Conservation (phyloP, 768 basidiomycete species). For the Suillus bovinus region DNA sequence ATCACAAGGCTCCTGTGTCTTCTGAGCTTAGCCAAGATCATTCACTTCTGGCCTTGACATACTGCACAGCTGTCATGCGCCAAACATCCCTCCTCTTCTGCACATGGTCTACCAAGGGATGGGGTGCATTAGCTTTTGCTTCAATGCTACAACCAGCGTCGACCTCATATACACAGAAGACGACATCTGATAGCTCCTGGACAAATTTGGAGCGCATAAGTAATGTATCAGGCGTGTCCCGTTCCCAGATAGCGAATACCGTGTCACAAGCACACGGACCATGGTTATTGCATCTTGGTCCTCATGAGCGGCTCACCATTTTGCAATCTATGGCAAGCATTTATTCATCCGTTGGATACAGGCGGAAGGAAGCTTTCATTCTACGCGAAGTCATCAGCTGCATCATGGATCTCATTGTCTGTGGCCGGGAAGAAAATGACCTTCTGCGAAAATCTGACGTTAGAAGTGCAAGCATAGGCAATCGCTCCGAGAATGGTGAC, state of each 20-base stretch:
- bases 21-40: constrained; percentile 55
- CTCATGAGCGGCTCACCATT: constrained; percentile 70
- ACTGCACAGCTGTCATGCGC: constrained; percentile 64
- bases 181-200: constrained; percentile 50
- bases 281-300: constrained; percentile 79
- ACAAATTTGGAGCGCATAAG: constrained; percentile 65
- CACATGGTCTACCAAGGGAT: constrained; percentile 85
- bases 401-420: constrained; percentile 83
- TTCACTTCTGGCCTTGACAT: constrained; percentile 67
- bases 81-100: constrained; percentile 75
- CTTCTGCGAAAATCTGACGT: constrained; percentile 40
- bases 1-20: constrained; percentile 55
- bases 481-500: constrained; percentile 41
- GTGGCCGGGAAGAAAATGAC: constrained; percentile 73
- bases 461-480: constrained; percentile 44
- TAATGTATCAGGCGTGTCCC: constrained; percentile 65
- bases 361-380: constrained; percentile 85
- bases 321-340: constrained; percentile 72
- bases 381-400: constrained; percentile 85
- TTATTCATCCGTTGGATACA: constrained; percentile 81
- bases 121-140: constrained; percentile 77
- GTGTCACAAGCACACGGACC: constrained; percentile 83
- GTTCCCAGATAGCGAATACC: constrained; percentile 62
- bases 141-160: constrained; percentile 70
- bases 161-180: constrained; percentile 59